A percentile compares a stretch with the other conserved stretches of the same genome.
Conservation (phyloP, 2,329 filamentous ascomycete genomes). For the Apiospora sp. region DNA sequence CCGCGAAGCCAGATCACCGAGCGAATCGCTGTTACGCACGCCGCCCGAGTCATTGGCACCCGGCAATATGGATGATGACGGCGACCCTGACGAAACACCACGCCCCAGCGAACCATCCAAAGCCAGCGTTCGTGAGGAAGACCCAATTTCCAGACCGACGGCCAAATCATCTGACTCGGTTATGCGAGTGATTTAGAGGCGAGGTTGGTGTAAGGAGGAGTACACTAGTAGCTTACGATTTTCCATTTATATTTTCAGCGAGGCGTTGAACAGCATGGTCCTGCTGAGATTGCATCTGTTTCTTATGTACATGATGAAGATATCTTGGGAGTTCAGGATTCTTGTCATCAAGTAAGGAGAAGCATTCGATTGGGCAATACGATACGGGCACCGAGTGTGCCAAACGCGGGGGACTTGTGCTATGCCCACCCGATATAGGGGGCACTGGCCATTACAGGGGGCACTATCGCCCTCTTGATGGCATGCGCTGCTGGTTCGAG, state of each 20-base stretch:
- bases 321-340: slow-evolving; percentile 25
- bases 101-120: slow-evolving; percentile 42
- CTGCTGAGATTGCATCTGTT: slow-evolving; percentile 26
- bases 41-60: slow-evolving; percentile 41
- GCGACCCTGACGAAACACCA: slow-evolving; percentile 53
- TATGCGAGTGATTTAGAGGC: neutral
- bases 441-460: neutral
- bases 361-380: neutral
- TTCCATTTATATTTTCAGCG: slow-evolving; percentile 25
- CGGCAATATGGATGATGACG: slow-evolving; percentile 30
- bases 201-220: neutral
- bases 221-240: slow-evolving; percentile 19
- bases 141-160: slow-evolving; percentile 50
- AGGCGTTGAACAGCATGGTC: slow-evolving; percentile 23
- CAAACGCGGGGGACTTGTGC: neutral
- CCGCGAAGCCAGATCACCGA: slow-evolving; percentile 33
- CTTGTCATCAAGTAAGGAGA: neutral
- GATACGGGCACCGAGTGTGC: neutral
- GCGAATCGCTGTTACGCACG: slow-evolving; percentile 33
- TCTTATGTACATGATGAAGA: slow-evolving; percentile 23
- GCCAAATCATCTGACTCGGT: slow-evolving; percentile 30
- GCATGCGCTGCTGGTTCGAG: neutral
- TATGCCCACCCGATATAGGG: neutral
- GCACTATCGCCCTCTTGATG: neutral
- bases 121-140: slow-evolving; percentile 41